phyloP scores from a whole-genome alignment of 495 filamentous ascomycete genomes.

The Daldinia decipiens region DNA sequence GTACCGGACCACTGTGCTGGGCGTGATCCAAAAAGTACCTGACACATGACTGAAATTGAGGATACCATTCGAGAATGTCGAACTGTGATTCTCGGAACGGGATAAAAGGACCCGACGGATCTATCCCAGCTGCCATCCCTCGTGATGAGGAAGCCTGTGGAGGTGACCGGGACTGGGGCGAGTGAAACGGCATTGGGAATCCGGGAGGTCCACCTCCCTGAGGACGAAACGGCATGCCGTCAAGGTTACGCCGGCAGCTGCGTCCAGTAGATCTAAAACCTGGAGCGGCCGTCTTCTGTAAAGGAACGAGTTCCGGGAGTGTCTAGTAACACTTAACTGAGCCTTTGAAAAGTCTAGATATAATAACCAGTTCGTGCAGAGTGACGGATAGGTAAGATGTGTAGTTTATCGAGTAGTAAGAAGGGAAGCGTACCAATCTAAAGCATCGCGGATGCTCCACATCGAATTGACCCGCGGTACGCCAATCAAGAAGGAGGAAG shows the following conservation, averaged over 20 bases:
- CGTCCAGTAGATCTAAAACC: slow-evolving; percentile 18
- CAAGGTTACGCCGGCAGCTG: slow-evolving; percentile 11
- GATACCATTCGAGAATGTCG: slow-evolving; percentile 95
- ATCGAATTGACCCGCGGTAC: slow-evolving; percentile 40
- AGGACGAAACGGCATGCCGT: slow-evolving; percentile 44
- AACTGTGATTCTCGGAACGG: slow-evolving; percentile 61
- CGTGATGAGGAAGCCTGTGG: slow-evolving; percentile 39
- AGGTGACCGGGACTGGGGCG: slow-evolving; percentile 39
- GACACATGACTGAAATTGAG: slow-evolving; percentile 89
- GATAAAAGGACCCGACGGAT: slow-evolving; percentile 37
- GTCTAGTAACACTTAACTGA: slow-evolving; percentile 40
- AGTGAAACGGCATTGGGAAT: slow-evolving; percentile 43
- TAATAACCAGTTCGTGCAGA: slow-evolving; percentile 25
- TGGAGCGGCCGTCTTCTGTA: slow-evolving; percentile 18
- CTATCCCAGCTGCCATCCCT: slow-evolving; percentile 34
- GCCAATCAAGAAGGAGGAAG: slow-evolving; percentile 27
- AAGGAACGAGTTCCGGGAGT: slow-evolving; percentile 17
- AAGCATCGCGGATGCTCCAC: slow-evolving; percentile 40
- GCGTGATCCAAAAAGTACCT: slow-evolving; percentile 93
- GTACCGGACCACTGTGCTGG: slow-evolving; percentile 82
- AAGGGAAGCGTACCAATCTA: slow-evolving; percentile 37
- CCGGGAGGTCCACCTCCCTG: slow-evolving; percentile 36
- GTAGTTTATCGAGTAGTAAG: slow-evolving; percentile 26
- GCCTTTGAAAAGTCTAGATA: slow-evolving; percentile 28
- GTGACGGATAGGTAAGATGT: slow-evolving; percentile 10